phyloP scores from a whole-genome alignment of 495 filamentous ascomycete species.

The Penicillium paradoxum region DNA sequence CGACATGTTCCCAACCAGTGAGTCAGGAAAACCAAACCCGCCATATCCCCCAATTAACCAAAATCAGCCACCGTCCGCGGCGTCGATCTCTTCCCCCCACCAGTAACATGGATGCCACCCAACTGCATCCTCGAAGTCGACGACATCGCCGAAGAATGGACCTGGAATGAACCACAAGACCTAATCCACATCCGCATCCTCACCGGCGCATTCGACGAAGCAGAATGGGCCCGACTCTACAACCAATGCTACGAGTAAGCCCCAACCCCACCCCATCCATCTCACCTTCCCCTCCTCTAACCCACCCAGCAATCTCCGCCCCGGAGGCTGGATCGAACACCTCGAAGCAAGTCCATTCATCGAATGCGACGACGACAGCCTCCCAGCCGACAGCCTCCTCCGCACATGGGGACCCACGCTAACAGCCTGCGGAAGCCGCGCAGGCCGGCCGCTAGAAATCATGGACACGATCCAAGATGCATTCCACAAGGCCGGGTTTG shows the following conservation, averaged over 20 bases:
- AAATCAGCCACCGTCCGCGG: conserved; percentile 18
- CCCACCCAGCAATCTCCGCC: conserved; percentile 23
- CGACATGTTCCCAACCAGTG: conserved; percentile 19
- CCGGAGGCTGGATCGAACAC: conserved; percentile 52
- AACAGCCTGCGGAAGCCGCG: conserved; percentile 12
- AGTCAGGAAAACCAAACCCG: not conserved
- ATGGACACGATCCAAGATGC: conserved; percentile 15
- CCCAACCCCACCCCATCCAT: not conserved
- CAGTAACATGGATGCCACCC: conserved; percentile 27
- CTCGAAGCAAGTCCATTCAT: conserved; percentile 42
- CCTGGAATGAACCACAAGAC: conserved; percentile 26
- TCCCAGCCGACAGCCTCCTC: conserved; percentile 27
- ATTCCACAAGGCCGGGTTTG: conserved; percentile 29
- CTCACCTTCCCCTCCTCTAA: not conserved
- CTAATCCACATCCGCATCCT: conserved; percentile 28
- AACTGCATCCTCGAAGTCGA: conserved; percentile 31
- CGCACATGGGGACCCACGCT: conserved; percentile 15
- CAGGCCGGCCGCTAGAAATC: conserved; percentile 13
- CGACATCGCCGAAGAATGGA: conserved; percentile 26
- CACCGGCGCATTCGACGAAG: conserved; percentile 15
- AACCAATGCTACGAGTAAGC: conserved; percentile 25
- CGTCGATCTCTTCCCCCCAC: conserved; percentile 20
- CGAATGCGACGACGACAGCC: conserved; percentile 40
- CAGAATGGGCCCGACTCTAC: conserved; percentile 27
- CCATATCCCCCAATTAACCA: not conserved